Evolutionary conservation across 768 basidiomycete genomes (phyloP).

Genomic region (Lentinula raphanica): DNA sequence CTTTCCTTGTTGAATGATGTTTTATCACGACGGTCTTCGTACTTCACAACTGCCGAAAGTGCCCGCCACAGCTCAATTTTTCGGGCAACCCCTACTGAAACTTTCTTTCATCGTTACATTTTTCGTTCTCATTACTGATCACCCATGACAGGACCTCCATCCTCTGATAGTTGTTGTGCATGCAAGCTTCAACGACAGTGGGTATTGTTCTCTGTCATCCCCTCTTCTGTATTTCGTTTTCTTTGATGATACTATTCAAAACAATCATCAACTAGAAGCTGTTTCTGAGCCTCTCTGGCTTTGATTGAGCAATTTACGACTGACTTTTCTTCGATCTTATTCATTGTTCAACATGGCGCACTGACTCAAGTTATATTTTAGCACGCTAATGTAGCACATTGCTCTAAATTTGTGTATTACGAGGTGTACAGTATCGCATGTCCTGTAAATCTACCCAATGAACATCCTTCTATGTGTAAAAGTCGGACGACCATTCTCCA

Average conservation of each 20-base stretch:
- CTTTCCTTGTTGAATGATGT: constrained; percentile 46
- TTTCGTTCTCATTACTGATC: not conserved
- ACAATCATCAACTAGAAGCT: constrained; percentile 84
- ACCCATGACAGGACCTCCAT: no score
- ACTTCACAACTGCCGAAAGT: constrained; percentile 74
- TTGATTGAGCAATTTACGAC: constrained; percentile 40
- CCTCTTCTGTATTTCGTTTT: not conserved
- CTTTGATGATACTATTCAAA: constrained; percentile 39
- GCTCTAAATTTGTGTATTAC: no score
- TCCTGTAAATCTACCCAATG: no score
- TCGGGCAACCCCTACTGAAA: constrained; percentile 81
- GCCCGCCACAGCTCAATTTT: constrained; percentile 87
- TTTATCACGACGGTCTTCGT: constrained; percentile 94
- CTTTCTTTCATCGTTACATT: not conserved
- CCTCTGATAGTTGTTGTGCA: no score
- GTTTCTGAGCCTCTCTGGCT: constrained; percentile 75
- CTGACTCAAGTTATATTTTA: not conserved
- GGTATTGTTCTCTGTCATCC: not conserved
- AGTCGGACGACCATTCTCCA: not conserved
- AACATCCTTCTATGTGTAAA: not conserved
- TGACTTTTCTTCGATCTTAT: not conserved
- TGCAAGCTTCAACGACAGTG: no score
- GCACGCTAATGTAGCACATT: not conserved
- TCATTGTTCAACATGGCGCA: not conserved
- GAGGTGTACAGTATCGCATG: no score